phyloP scores from a whole-genome alignment of 192 early-diverging fungal genomes.

The Mortierella alpina region DNA sequence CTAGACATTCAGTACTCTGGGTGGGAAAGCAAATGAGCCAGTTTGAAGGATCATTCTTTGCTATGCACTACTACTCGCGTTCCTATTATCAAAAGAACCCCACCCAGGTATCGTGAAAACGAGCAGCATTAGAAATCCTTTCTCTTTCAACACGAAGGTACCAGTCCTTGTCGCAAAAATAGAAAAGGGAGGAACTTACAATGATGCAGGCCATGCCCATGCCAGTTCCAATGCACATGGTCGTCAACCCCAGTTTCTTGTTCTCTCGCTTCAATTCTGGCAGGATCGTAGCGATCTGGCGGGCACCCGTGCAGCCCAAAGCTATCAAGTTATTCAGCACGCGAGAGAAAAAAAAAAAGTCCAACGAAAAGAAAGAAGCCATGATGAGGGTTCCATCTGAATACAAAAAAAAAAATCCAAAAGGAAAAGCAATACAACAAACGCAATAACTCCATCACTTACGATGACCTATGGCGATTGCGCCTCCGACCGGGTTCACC shows the following conservation, averaged over 20 bases:
- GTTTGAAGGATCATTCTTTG: no score
- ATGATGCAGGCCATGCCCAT: slow-evolving; percentile 28
- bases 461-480: slow-evolving; percentile 46
- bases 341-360: slow-evolving; percentile 82
- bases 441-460: neutral
- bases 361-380: slow-evolving; percentile 1
- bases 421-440: no score
- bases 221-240: slow-evolving; percentile 57
- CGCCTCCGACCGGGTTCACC: slow-evolving; percentile 86
- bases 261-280: slow-evolving; percentile 73
- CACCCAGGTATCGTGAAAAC: no score
- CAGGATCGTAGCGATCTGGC: slow-evolving; percentile 94
- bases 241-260: slow-evolving; percentile 45
- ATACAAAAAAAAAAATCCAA: neutral
- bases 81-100: no score
- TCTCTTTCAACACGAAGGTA: no score
- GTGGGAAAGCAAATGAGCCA: no score
- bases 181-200: no score
- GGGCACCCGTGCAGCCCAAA: slow-evolving; percentile 87
- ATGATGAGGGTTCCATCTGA: neutral
- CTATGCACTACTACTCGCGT: no score
- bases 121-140: no score
- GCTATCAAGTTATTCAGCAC: slow-evolving; percentile 73
- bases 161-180: no score
- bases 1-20: no score